phyloP scores from a whole-genome alignment of 768 basidiomycete genomes.

The Russula sp. region DNA sequence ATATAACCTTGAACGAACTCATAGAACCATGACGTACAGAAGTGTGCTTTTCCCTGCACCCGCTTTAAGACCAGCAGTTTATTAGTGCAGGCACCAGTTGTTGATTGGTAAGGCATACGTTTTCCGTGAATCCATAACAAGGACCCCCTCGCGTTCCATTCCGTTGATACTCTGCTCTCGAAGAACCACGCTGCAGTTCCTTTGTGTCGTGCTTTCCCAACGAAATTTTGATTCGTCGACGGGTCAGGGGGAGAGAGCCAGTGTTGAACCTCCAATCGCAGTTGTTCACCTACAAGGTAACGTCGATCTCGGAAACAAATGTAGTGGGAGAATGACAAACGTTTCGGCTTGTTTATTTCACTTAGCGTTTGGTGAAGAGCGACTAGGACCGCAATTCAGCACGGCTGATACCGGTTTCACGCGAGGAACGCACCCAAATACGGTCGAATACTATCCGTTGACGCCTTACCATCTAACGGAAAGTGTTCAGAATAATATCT shows the following conservation, averaged over 20 bases:
- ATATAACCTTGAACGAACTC: not conserved
- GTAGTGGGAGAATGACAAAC: not conserved
- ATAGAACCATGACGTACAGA: not conserved
- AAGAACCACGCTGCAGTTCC: slow-evolving; percentile 14
- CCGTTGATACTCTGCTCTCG: not conserved
- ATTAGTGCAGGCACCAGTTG: not conserved
- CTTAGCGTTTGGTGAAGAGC: not conserved
- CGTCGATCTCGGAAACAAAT: not conserved
- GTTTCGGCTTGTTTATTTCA: slow-evolving; percentile 4
- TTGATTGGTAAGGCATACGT: not conserved
- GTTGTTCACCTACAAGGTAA: not conserved
- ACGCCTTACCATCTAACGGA: not conserved
- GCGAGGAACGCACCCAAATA: not conserved
- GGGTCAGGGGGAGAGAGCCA: slow-evolving; percentile 13
- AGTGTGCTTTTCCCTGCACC: slow-evolving; percentile 15
- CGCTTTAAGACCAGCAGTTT: not conserved
- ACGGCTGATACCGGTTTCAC: not conserved
- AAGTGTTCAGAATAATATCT: not conserved
- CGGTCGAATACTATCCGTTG: not conserved
- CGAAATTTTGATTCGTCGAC: slow-evolving; percentile 10
- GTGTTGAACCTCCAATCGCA: not conserved
- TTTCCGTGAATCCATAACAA: slow-evolving; percentile 16
- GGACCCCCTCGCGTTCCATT: slow-evolving; percentile 6
- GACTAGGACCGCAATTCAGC: not conserved
- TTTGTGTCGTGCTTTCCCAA: not conserved